A percentile compares a stretch with the other conserved stretches of the same genome.
phyloP scores from a whole-genome alignment of 148 eudicot species.

The Vaccinium corymbosum region DNA sequence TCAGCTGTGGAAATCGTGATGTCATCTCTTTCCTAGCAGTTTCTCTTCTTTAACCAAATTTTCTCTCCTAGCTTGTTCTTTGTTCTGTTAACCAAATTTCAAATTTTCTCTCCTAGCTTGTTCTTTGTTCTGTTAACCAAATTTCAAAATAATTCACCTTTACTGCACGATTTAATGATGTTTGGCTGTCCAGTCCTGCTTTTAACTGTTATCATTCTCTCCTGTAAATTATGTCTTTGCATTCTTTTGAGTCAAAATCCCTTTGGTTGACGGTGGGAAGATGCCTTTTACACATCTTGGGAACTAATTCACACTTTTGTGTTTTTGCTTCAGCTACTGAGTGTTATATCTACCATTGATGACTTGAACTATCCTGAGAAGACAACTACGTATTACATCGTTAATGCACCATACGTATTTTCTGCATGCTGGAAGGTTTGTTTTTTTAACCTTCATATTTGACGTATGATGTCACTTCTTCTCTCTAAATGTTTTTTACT shows the following conservation, averaged over 20 bases:
- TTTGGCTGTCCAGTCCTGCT: background rate
- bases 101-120: background rate
- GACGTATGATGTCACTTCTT: background rate
- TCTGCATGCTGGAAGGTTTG: slow-evolving; percentile 99
- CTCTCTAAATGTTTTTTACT: background rate
- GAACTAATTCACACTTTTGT: slow-evolving; percentile 18
- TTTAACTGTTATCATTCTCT: background rate
- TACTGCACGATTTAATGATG: background rate
- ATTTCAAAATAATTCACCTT: background rate
- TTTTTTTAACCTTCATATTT: slow-evolving; percentile 11
- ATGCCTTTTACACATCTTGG: slow-evolving; percentile 25
- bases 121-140: background rate
- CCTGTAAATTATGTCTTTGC: background rate
- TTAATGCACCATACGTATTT: slow-evolving; percentile 92
- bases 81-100: background rate
- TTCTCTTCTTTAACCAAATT: background rate
- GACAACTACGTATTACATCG: slow-evolving; percentile 88
- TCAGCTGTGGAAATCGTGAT: background rate
- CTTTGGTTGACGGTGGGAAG: background rate
- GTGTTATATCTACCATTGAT: slow-evolving; percentile 85
- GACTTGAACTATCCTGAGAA: slow-evolving; percentile 99
- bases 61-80: background rate
- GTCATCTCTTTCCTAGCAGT: background rate
- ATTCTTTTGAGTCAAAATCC: slow-evolving; percentile 14
- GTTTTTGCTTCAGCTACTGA: slow-evolving; percentile 63